These are phyloP conservation scores for Pestalotiopsis sp. DNA, from an alignment of 2,329 filamentous ascomycete genomes.

Conservation along the genomic window DNA sequence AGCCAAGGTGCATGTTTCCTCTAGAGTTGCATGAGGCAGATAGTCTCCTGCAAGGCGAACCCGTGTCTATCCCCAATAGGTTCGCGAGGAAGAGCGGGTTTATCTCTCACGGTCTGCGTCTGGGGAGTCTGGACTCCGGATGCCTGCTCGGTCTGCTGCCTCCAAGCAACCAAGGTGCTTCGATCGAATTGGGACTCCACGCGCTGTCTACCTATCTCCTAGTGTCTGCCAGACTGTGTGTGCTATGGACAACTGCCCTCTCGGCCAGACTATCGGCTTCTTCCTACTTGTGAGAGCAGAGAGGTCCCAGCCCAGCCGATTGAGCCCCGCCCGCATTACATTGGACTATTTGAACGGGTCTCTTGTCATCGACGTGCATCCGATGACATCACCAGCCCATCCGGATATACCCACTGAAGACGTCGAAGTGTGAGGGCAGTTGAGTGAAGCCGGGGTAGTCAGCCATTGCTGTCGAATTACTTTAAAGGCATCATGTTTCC, in stretches of 20 bases:
- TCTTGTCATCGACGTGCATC: slow-evolving; percentile 17
- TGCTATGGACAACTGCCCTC: background rate
- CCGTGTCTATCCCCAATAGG: background rate
- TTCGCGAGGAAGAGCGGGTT: background rate
- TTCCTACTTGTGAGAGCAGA: background rate
- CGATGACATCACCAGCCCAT: slow-evolving; percentile 16
- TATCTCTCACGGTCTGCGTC: background rate
- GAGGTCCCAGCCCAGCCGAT: background rate
- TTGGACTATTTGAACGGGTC: background rate
- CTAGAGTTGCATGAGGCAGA: background rate
- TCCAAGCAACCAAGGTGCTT: background rate
- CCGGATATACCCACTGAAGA: slow-evolving; percentile 11
- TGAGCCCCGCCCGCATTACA: background rate
- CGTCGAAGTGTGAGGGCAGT: background rate
- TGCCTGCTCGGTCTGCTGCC: background rate
- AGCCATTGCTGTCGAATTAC: background rate
- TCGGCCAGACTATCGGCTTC: slow-evolving; percentile 16
- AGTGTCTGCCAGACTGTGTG: background rate
- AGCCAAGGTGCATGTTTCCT: background rate
- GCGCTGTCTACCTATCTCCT: background rate
- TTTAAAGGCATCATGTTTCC: background rate
- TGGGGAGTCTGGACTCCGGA: background rate
- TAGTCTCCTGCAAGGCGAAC: background rate
- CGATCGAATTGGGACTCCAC: background rate
- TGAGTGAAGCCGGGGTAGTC: background rate